Base-by-base conservation (phyloP, 352 stramenopile species). In the Blastocystis sp. region DNA sequence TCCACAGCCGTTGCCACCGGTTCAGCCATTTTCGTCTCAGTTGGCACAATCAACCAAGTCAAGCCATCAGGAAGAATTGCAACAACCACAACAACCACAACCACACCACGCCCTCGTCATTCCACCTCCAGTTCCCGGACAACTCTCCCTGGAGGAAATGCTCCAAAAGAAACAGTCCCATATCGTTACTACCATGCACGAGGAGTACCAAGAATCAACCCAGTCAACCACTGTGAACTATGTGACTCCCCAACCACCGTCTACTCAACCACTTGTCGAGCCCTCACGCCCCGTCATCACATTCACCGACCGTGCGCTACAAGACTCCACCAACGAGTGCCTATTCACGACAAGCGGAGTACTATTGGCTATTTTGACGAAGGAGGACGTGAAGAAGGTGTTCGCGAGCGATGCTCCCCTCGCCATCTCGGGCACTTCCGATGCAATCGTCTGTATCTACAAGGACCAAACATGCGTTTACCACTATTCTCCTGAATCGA, bases 351-450 rank as follows among this genome's bases (percentile, higher is more conserved):
- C 69, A 27, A 81, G 27, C 32, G 69, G 69, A 34, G 69, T 81
- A 11, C 63, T 81, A 27, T 9, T 81, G 7, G 49, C 36, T 36
- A 29, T 63, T 9, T 32, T 81, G 44, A n/a, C 24, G 18, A 81
- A 81, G 36, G 69, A 81, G 34, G 69, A 81, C n/a, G 42, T 81
- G 69, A 81, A 81, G 48, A 29, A 63, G 69, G 69, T 61, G 3
- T 81, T 81, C 48, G 24, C 44, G 7, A 57, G 69, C 18, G 69
- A 81, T 34, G 9, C 46, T 46, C 16, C 53, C 14, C 36, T 81
- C 4, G 34, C 69, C 24, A 40, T 81, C 46, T 40, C 24, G 16
- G 69, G 69, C n/a, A 48, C 32, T 46, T 49, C 69, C 2, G 56
- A 81, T 44, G 42, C 49, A 16, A 44, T 81, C 7, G 36, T 81